Evolutionary conservation across 2,329 filamentous ascomycete species (phyloP), one percentile per base, ranked within the genome.

Genomic region (Aspergillus fructus): DNA sequence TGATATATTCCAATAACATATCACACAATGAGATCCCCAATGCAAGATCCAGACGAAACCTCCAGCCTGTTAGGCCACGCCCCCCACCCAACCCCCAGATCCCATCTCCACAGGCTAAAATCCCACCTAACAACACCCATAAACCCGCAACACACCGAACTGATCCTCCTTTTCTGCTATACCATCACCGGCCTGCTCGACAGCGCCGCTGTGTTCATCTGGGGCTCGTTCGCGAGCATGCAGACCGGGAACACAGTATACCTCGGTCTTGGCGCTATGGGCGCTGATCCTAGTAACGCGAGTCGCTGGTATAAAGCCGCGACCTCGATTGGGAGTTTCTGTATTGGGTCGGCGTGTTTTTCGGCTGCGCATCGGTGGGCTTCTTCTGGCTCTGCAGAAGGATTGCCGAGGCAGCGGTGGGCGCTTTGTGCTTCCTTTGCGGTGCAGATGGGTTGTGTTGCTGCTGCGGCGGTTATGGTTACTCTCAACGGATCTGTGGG

Each of bases 181-280:
- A 76, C 90, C 62, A 88, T 92, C 68, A 93, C 90, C 0, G 90
- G 90, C 4, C 78, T 93, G 11, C 81, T 91, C 7, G 90, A 93
- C 74, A 90, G 88, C 73, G 86, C 88, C 2, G 86, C 89, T 2
- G 88, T 90, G 47, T 88, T 86, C 56, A 88, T 89, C 42, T 93
- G 89, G 87, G 88, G 89, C 12, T 87, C 87, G 3, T 93, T 93
- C 65, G 89, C 91, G 41, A 90, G 87, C 66, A 93, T 93, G 89
- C 90, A 93, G 69, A 93, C 89, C 33, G 89, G 89, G 84, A 93
- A 93, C 73, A 92, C 90, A 5, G 84, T 93, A 48, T 93, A 91
- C 70, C 79, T 92, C 13, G 90, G 89, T 8, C 81, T 93, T 3
- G 90, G 90, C 3, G 77, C 92, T n/a, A 59, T 66, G 13, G 70